A percentile compares a stretch with the other conserved stretches of the same genome.
Conservation (phyloP, 495 filamentous ascomycete species). For the Penicillium cataractarum region DNA sequence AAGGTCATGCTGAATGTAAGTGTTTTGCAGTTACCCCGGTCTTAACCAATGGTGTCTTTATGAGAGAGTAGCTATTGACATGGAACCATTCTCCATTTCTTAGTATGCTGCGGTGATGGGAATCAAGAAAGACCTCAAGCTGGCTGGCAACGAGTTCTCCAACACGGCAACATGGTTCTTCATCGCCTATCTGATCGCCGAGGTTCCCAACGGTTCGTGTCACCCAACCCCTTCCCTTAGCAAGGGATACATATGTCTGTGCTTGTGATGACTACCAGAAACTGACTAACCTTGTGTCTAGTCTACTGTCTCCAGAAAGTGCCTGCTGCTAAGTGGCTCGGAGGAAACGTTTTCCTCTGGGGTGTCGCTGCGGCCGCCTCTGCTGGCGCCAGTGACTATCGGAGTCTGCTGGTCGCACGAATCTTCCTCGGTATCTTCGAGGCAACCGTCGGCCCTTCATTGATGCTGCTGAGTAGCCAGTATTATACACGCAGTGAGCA, state of each 20-base stretch:
- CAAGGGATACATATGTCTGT: background rate
- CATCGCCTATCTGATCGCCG: conserved; percentile 57
- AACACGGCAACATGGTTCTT: conserved; percentile 58
- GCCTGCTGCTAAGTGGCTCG: conserved; percentile 58
- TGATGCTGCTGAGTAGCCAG: conserved; percentile 52
- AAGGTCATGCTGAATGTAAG: conserved; percentile 65
- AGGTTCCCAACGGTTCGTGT: conserved; percentile 55
- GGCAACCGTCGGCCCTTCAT: conserved; percentile 60
- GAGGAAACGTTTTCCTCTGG: conserved; percentile 55
- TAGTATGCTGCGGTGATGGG: conserved; percentile 63
- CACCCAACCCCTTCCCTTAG: conserved; percentile 6
- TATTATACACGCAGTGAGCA: conserved; percentile 69
- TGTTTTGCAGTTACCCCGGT: background rate
- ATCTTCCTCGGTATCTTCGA: conserved; percentile 71
- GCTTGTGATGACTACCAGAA: background rate
- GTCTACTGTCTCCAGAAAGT: conserved; percentile 46
- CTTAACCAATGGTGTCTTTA: background rate
- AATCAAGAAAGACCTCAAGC: conserved; percentile 48
- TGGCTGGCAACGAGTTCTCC: conserved; percentile 56
- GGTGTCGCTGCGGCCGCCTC: conserved; percentile 37
- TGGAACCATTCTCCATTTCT: background rate
- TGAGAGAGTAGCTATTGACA: background rate
- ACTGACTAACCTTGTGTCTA: background rate
- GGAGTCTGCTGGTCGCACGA: conserved; percentile 34
- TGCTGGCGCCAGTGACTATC: conserved; percentile 25